Evolutionary conservation across 2,329 filamentous ascomycete species (phyloP).

Genomic region (Colletotrichum sublineola): DNA sequence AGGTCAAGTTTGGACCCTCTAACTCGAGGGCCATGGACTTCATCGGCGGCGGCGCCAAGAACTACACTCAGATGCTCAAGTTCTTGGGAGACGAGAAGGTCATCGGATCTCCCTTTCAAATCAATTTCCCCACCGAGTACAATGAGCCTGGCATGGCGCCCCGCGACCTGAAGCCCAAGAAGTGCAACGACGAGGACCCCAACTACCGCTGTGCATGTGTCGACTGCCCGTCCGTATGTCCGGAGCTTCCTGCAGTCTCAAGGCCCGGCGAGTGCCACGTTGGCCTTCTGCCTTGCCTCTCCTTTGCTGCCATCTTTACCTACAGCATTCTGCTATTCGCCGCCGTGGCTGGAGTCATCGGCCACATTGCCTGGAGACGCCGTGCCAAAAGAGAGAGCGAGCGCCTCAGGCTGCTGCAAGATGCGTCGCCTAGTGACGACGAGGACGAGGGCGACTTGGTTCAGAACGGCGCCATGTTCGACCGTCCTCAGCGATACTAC

Average conservation of each 20-base stretch:
- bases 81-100: constrained; percentile 94
- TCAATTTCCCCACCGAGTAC: constrained; percentile 84
- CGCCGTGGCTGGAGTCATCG: constrained; percentile 75
- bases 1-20: constrained; percentile 97
- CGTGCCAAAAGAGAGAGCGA: constrained; percentile 83
- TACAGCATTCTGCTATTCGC: constrained; percentile 83
- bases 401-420: constrained; percentile 87
- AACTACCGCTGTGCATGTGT: constrained; percentile 92
- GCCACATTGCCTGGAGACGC: constrained; percentile 81
- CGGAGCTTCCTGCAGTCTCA: constrained; percentile 82
- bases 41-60: constrained; percentile 94
- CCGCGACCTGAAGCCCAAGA: constrained; percentile 79
- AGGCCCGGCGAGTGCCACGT: constrained; percentile 81
- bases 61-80: constrained; percentile 87
- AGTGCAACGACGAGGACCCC: constrained; percentile 90
- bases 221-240: constrained; percentile 90
- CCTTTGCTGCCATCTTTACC: constrained; percentile 89
- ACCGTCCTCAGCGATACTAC: constrained; percentile 84
- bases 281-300: constrained; percentile 90
- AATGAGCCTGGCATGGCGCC: constrained; percentile 78
- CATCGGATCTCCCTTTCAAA: constrained; percentile 95
- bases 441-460: constrained; percentile 93
- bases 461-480: constrained; percentile 80
- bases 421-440: constrained; percentile 86
- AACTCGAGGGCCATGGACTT: constrained; percentile 95